Evolutionary conservation across 495 filamentous ascomycete genomes (phyloP), one percentile per base, ranked within the genome.

Genomic region (Aspergillus coremiiformis): DNA sequence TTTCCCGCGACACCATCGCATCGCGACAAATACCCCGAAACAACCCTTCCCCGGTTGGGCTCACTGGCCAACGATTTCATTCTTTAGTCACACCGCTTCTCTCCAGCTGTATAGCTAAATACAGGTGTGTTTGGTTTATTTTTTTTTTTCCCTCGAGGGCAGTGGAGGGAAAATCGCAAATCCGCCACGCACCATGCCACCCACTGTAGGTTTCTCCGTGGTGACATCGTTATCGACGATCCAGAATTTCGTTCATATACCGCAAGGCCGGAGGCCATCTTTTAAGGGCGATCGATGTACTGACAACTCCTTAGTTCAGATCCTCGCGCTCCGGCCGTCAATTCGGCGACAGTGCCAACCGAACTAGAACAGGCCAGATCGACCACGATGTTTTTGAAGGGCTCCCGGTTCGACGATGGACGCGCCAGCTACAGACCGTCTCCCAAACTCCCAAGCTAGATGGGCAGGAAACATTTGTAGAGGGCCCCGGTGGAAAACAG

Each of bases 321-420:
- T 70, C 72, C 37, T 76, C 73, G 7, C 74, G 68, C 48, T 72
- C 68, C 19, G 71, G 66, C 43, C 70, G 72, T 27, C 71, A 74
- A 49, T 63, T 74, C 55, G 64, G 60, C 51, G 66, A 83, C 55
- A 82, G 74, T 54, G 79, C 77, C 61, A 86, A 82, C 54, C 83
- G 86, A 56, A 84, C 84, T 48, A 79, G 87, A 60, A 85, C 84
- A 42, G 83, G 87, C 48, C 84, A 86, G 63, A 81, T 86, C 39
- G 93, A 97, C 60, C 89, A 96, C 65, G 94, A 98, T 74, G 83
- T 96, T 59, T 93, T 95, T 55, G 92, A 97, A 68, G 90, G 93
- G 39, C 76, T 98, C 5, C 93, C 93, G 17, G 83, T 98, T 43
- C 86, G 91, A 52, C 88, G 94, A 76, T 98, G 91, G 89, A 81